A percentile compares a stretch with the other conserved stretches of the same genome.
Conservation (phyloP, 805 yeast genomes). For the Metschnikowia dekortorum region DNA sequence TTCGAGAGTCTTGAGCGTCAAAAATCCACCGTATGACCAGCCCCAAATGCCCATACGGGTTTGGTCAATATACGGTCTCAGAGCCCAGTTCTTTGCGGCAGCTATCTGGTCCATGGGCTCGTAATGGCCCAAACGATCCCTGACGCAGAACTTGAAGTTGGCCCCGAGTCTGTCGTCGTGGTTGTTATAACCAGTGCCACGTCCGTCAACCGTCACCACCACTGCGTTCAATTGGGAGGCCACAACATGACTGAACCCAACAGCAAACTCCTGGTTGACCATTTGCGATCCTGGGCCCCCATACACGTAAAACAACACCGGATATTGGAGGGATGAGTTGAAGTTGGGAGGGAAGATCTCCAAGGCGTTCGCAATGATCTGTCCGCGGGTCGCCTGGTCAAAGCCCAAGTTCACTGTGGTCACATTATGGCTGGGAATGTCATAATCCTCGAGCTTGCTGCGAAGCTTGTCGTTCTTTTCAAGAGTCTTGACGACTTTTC, state of each 20-base stretch:
- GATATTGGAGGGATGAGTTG: conserved; percentile 60
- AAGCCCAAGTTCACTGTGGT: conserved; percentile 51
- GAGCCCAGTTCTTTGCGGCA: conserved; percentile 72
- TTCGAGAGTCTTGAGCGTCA: conserved; percentile 87
- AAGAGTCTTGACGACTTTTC: conserved; percentile 36
- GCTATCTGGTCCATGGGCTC: conserved; percentile 85
- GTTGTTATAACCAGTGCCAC: conserved; percentile 94
- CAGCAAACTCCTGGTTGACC: conserved; percentile 57
- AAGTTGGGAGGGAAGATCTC: conserved; percentile 79
- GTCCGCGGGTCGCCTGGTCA: conserved; percentile 44
- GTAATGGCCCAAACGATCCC: conserved; percentile 74
- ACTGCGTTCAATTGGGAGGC: conserved; percentile 76
- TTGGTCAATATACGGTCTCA: conserved; percentile 59
- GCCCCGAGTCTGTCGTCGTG: conserved; percentile 39
- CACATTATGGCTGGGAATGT: conserved; percentile 52
- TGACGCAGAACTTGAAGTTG: conserved; percentile 67
- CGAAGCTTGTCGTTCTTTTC: conserved; percentile 45
- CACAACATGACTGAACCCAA: conserved; percentile 67
- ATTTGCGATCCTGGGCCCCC: conserved; percentile 96
- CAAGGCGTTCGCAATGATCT: conserved; percentile 53
- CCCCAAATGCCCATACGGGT: conserved; percentile 87
- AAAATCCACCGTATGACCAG: conserved; percentile 96
- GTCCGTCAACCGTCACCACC: conserved; percentile 93
- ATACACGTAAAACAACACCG: conserved; percentile 83
- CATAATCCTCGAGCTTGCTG: conserved; percentile 38